Evolutionary conservation across 768 basidiomycete species (phyloP).

Genomic region (Tulasnella sp.): DNA sequence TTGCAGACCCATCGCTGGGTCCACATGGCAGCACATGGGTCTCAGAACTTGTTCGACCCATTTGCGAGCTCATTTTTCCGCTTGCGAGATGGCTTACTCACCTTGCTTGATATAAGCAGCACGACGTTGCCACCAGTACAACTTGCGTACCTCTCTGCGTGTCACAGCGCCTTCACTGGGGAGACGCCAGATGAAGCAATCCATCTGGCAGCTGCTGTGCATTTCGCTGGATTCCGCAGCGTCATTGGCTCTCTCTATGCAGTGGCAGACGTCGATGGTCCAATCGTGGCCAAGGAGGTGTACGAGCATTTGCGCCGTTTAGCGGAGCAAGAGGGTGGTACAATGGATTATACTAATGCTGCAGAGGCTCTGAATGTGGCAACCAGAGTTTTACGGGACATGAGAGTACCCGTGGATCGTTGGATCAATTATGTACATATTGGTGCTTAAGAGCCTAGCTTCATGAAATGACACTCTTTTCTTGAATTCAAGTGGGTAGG

Average conservation of each 20-base stretch:
- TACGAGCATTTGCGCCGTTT: constrained; percentile 8
- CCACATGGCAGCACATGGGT: constrained; percentile 5
- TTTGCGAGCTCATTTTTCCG: not conserved
- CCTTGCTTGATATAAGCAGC: not conserved
- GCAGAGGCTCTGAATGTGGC: not conserved
- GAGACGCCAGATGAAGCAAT: not conserved
- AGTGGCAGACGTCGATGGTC: constrained; percentile 12
- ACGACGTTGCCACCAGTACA: not conserved
- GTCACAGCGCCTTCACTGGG: not conserved
- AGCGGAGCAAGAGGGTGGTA: not conserved
- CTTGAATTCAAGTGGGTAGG: no score
- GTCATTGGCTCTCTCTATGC: constrained; percentile 9
- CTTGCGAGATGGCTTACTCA: not conserved
- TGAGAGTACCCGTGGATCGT: not conserved
- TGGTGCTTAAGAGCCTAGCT: not conserved
- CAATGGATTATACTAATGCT: not conserved
- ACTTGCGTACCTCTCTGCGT: constrained; percentile 2
- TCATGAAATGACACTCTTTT: no score
- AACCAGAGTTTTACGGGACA: not conserved
- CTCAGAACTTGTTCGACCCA: not conserved
- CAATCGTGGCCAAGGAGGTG: constrained; percentile 5
- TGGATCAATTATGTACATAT: not conserved
- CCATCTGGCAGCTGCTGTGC: constrained; percentile 10
- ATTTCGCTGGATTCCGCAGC: constrained; percentile 11
- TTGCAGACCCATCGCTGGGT: constrained; percentile 5